Conservation (phyloP, 2,329 filamentous ascomycete genomes). For the Dothideomycetes sp. region DNA sequence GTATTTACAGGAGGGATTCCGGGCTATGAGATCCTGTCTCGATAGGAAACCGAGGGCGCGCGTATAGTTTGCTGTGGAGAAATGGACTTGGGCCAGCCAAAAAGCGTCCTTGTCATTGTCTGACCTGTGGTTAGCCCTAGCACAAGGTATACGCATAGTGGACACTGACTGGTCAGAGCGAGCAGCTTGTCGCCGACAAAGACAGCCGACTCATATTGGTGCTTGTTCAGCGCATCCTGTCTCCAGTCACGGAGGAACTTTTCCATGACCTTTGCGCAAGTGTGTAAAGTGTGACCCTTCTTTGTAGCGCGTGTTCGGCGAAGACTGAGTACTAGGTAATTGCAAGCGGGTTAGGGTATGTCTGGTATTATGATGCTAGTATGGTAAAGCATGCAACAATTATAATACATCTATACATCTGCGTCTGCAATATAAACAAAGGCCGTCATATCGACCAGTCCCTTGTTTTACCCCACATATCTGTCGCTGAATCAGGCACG, state of each 20-base stretch:
- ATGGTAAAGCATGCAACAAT: neutral
- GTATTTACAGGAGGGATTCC: slow-evolving; percentile 82
- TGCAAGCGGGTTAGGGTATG: neutral
- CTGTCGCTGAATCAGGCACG: too few relatives aligned
- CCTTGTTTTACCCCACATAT: too few relatives aligned
- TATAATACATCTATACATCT: neutral
- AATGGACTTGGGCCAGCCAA: slow-evolving; percentile 97
- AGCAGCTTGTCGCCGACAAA: slow-evolving; percentile 96
- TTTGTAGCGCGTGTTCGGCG: too few relatives aligned
- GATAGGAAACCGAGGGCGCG: slow-evolving; percentile 79
- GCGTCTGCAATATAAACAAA: neutral
- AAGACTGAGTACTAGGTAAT: too few relatives aligned
- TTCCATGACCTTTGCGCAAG: slow-evolving; percentile 54
- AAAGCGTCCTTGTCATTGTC: slow-evolving; percentile 91
- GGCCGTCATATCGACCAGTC: neutral
- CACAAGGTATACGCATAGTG: neutral
- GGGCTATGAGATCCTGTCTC: slow-evolving; percentile 68
- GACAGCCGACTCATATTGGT: slow-evolving; percentile 92
- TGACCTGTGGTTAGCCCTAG: slow-evolving; percentile 31
- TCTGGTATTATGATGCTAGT: neutral
- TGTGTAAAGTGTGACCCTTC: too few relatives aligned
- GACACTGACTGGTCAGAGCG: slow-evolving; percentile 72
- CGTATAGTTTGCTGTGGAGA: slow-evolving; percentile 87
- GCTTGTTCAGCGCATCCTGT: slow-evolving; percentile 88
- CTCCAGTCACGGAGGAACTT: slow-evolving; percentile 88